Evolutionary conservation across 2,329 filamentous ascomycete species (phyloP).

Genomic region (Rhynchosporium agropyri): DNA sequence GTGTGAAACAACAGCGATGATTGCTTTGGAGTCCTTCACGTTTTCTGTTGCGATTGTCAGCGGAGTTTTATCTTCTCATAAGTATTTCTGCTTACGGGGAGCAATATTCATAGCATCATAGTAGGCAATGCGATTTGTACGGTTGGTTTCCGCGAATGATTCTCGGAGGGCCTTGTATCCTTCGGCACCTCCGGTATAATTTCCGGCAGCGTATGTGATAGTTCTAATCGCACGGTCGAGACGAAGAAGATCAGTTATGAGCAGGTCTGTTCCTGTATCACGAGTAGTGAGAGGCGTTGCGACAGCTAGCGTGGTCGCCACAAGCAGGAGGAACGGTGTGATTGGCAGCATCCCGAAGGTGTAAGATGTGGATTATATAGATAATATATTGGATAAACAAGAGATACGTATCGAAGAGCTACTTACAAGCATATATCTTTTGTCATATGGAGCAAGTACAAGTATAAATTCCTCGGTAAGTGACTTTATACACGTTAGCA

Average conservation of each 20-base stretch:
- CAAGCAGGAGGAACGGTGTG: not conserved
- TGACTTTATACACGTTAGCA: not conserved
- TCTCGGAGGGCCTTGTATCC: conserved; percentile 2
- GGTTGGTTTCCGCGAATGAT: conserved; percentile 5
- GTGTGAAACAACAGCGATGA: conserved; percentile 10
- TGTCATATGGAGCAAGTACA: not conserved
- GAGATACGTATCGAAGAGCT: not conserved
- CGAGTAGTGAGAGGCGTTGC: not conserved
- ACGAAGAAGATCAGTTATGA: conserved; percentile 6
- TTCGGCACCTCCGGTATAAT: conserved; percentile 7
- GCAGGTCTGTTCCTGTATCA: conserved; percentile 7
- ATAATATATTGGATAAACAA: not conserved
- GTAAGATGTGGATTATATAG: not conserved
- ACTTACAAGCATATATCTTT: not conserved
- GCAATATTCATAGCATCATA: conserved; percentile 5
- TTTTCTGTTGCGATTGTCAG: conserved; percentile 9
- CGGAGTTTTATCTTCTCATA: not conserved
- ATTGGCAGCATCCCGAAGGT: not conserved
- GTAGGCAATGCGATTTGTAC: conserved; percentile 7
- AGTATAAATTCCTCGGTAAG: not conserved
- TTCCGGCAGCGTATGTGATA: conserved; percentile 15
- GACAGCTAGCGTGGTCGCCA: not conserved
- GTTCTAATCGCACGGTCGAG: conserved; percentile 7
- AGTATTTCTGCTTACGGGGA: not conserved
- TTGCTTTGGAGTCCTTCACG: not conserved